Base-by-base conservation (phyloP, 345 rosid species). In the Hibiscus syriacus region DNA sequence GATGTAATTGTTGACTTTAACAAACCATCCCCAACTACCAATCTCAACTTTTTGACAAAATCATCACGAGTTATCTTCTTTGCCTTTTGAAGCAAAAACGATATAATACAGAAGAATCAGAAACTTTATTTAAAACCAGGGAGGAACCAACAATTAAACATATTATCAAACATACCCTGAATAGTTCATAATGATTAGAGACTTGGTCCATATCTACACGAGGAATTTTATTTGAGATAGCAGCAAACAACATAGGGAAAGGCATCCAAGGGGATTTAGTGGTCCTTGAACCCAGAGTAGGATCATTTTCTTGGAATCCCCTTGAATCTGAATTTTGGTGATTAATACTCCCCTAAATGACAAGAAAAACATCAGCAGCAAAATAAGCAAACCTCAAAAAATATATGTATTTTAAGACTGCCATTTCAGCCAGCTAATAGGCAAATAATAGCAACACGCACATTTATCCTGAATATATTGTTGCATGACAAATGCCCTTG, bases 181-280 rank as follows among this genome's bases (percentile, higher is more conserved):
- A 85, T 20, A 71, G 68, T 53, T 82, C 81, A 73, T 90, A 94
- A 60, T 82, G 70, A 56, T 70, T 61, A 60, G 60, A n/a, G 67
- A 94, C 74, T 17, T 70, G 27, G 1, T 82, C 84, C 99, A 94
- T 94, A 53, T 84, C 84, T 16, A 73, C 52, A 6, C 61, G 72
- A 36, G 90, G 75, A 76, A 94, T 78, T 78, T 84, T 86, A 57
- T 70, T 75, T 5, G 96, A 75, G 55, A 94, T 88, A 19, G 93
- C 97, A 74, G 90, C 85, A 84, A 94, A 92, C 76, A 94, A 68
- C 80, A 73, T 74, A 11, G 93, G 86, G 60, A 94, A 89, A 53
- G 99, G 96, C 96, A 95, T 87, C 90, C 92, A 95, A 36, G 99
- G 99, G 32, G 96, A 95, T 73, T 79, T 87, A 30, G 89, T 90